Evolutionary conservation across 208 protist species (phyloP).

Genomic region (Trypanosoma lewisi): DNA sequence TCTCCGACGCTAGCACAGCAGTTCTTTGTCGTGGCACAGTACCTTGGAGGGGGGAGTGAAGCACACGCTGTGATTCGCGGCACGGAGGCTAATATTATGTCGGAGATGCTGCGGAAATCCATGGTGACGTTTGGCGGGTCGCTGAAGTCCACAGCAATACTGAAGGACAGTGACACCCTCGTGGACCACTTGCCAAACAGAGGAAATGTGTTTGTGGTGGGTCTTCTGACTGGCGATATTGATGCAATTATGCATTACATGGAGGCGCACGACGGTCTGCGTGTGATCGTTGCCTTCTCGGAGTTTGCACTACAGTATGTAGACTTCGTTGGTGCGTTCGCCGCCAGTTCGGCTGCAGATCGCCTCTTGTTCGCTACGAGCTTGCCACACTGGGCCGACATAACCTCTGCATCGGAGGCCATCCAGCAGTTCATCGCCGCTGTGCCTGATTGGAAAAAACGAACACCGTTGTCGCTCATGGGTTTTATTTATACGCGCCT

Average conservation of each 20-base stretch:
- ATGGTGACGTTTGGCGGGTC: constrained; percentile 8
- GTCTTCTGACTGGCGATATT: constrained; percentile 19
- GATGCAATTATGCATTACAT: constrained; percentile 21
- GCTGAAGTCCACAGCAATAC: constrained; percentile 1
- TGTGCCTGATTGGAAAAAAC: not conserved
- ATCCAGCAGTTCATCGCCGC: constrained; percentile 16
- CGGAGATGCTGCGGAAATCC: not conserved
- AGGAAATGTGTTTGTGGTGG: constrained; percentile 20
- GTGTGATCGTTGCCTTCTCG: constrained; percentile 30
- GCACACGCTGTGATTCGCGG: constrained; percentile 8
- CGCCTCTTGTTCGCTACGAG: no score
- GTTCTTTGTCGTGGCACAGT: constrained; percentile 21
- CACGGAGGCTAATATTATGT: not conserved
- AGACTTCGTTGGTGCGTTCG: no score
- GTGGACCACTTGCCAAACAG: not conserved
- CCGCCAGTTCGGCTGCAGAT: no score
- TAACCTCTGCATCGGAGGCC: not conserved
- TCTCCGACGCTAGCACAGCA: constrained; percentile 29
- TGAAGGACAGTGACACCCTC: not conserved
- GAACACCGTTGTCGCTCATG: constrained; percentile 14
- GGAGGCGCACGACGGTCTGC: constrained; percentile 2
- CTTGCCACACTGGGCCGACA: no score
- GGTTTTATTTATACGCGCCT: constrained; percentile 10
- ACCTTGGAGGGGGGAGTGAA: not conserved
- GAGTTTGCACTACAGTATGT: constrained; percentile 37